These are phyloP conservation scores for Blattamonas nauphoetae DNA, from an alignment of 78 protist genomes.

Conservation along the genomic window DNA sequence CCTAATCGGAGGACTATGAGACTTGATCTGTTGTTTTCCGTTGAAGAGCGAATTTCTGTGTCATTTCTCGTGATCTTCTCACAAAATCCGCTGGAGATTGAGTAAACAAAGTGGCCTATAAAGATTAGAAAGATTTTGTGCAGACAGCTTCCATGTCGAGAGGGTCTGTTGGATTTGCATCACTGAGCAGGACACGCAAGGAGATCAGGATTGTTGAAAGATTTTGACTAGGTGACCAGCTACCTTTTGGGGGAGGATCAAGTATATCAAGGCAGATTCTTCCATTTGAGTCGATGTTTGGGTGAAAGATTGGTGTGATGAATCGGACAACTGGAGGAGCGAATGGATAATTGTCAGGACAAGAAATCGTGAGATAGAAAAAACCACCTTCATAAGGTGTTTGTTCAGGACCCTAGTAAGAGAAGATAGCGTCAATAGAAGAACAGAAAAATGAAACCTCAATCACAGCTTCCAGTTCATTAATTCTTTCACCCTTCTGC, in stretches of 20 bases:
- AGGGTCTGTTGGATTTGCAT: not conserved
- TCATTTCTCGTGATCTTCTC: too few relatives aligned
- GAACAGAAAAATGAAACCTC: too few relatives aligned
- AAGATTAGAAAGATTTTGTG: too few relatives aligned
- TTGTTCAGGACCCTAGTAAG: not conserved
- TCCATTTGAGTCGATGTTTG: slow-evolving; percentile 74
- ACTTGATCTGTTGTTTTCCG: too few relatives aligned
- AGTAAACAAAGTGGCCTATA: too few relatives aligned
- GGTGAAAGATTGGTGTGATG: slow-evolving; percentile 73
- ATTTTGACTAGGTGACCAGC: not conserved
- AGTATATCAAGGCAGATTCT: slow-evolving; percentile 68
- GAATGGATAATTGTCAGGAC: slow-evolving; percentile 67
- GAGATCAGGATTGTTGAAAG: not conserved
- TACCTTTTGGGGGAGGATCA: slow-evolving; percentile 36
- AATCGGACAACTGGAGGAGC: slow-evolving; percentile 70
- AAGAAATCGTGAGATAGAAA: slow-evolving; percentile 55
- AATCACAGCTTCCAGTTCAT: too few relatives aligned
- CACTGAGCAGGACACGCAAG: not conserved
- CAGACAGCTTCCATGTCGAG: not conserved
- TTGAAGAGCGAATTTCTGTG: too few relatives aligned
- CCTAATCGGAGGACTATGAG: too few relatives aligned
- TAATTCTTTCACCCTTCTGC: too few relatives aligned
- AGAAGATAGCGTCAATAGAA: too few relatives aligned
- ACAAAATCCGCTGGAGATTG: too few relatives aligned
- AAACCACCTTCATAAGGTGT: slow-evolving; percentile 57